Conservation (phyloP, 495 filamentous ascomycete species). For the Podospora comata region DNA sequence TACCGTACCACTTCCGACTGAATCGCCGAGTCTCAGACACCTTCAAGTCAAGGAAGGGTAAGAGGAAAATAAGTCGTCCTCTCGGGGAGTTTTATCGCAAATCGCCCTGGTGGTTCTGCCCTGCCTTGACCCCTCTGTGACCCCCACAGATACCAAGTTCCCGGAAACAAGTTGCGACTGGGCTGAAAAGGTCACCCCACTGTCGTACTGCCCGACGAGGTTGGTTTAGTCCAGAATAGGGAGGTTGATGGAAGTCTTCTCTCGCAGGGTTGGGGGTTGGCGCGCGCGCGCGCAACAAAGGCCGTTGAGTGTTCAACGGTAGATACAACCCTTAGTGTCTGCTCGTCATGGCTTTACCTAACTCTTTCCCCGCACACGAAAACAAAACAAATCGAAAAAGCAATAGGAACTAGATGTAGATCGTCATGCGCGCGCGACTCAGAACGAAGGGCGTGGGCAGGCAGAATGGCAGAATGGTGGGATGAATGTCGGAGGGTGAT, state of each 20-base stretch:
- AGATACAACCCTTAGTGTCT: not conserved
- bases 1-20: not conserved
- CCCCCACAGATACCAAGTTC: not conserved
- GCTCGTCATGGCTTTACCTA: slow-evolving; percentile 14
- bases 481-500: not conserved
- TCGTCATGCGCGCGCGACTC: slow-evolving; percentile 1
- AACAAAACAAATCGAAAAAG: not conserved
- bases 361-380: not conserved
- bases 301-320: not conserved
- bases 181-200: not conserved
- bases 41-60: not conserved
- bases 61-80: not conserved
- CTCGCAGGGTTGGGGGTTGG: not conserved
- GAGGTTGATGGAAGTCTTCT: not conserved
- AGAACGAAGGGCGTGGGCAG: not conserved
- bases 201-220: not conserved
- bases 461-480: not conserved
- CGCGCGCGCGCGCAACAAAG: not conserved
- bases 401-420: not conserved
- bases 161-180: not conserved
- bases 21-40: not conserved
- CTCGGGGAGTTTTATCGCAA: not conserved
- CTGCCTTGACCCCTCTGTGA: not conserved
- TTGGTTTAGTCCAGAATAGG: not conserved
- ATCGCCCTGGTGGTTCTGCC: not conserved